phyloP scores from a whole-genome alignment of 2,329 filamentous ascomycete genomes.

The Bipolaris victoriae region DNA sequence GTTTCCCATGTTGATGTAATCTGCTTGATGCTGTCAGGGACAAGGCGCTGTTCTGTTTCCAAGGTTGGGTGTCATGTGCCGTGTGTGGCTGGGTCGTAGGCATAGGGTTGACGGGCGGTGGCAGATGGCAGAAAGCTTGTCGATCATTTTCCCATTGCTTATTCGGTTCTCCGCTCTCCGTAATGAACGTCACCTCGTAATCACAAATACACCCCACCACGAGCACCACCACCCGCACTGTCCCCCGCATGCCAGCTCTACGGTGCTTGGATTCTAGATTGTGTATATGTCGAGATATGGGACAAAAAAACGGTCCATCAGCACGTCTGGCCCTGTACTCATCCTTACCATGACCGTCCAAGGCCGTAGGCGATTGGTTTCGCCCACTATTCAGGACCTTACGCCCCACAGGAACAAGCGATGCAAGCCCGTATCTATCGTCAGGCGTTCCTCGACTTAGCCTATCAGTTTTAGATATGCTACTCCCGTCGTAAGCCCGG shows the following conservation, averaged over 20 bases:
- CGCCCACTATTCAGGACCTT: constrained; percentile 15
- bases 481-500: constrained; percentile 20
- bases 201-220: constrained; percentile 11
- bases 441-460: constrained; percentile 14
- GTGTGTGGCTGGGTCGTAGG: not conserved
- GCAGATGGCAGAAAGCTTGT: constrained; percentile 8
- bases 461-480: constrained; percentile 14
- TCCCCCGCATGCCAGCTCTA: constrained; percentile 1
- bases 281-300: not conserved
- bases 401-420: constrained; percentile 16
- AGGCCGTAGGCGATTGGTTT: constrained; percentile 19
- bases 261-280: not conserved
- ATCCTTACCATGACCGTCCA: constrained; percentile 9
- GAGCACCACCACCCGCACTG: constrained; percentile 9
- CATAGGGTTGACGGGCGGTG: constrained; percentile 5
- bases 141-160: constrained; percentile 13
- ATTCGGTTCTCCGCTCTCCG: constrained; percentile 22
- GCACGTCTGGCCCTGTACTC: constrained; percentile 2
- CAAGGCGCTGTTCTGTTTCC: not conserved
- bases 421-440: constrained; percentile 9
- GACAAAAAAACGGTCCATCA: not conserved
- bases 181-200: constrained; percentile 21
- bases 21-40: constrained; percentile 9
- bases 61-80: constrained; percentile 9
- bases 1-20: constrained; percentile 1